A percentile compares a stretch with the other conserved stretches of the same genome.
Conservation (phyloP, 129 eudicot genomes). For the Scalesia atractyloides region DNA sequence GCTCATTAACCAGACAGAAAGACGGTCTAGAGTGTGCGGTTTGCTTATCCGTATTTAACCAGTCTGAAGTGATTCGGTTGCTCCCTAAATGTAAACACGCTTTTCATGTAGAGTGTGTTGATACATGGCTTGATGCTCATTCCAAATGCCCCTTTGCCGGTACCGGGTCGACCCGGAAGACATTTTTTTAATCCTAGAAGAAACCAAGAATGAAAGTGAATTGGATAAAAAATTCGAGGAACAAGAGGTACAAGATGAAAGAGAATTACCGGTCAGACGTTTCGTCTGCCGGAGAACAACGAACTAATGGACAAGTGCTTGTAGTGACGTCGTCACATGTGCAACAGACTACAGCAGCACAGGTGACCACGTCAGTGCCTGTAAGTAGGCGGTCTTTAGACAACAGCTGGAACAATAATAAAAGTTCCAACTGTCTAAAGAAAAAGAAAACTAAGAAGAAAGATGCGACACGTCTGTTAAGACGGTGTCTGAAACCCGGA, state of each 20-base stretch:
- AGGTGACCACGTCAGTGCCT: slow-evolving; percentile 1
- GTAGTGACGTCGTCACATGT: slow-evolving; percentile 6
- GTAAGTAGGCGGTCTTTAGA: slow-evolving; percentile 42
- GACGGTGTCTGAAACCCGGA: slow-evolving; percentile 30
- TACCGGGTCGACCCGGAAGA: slow-evolving; percentile 87
- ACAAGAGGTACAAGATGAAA: slow-evolving; percentile 15
- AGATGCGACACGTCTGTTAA: not conserved
- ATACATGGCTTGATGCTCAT: slow-evolving; percentile 93
- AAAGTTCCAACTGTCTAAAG: slow-evolving; percentile 5
- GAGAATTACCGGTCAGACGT: slow-evolving; percentile 27
- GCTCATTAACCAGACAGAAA: slow-evolving; percentile 66
- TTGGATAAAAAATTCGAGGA: slow-evolving; percentile 13
- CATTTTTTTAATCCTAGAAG: slow-evolving; percentile 42
- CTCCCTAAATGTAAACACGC: slow-evolving; percentile 93
- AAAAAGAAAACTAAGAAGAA: slow-evolving; percentile 11
- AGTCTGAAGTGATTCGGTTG: slow-evolving; percentile 57
- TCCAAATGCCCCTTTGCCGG: slow-evolving; percentile 93
- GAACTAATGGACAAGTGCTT: slow-evolving; percentile 11
- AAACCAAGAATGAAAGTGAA: slow-evolving; percentile 13
- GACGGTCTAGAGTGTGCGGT: slow-evolving; percentile 93
- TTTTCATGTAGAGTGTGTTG: slow-evolving; percentile 87
- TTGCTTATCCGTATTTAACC: slow-evolving; percentile 64
- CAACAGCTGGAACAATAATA: slow-evolving; percentile 17
- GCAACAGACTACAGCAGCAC: too few species aligned
- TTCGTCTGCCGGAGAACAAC: slow-evolving; percentile 63